Conservation (phyloP, 768 basidiomycete species). For the Hemileccinum impolitum region DNA sequence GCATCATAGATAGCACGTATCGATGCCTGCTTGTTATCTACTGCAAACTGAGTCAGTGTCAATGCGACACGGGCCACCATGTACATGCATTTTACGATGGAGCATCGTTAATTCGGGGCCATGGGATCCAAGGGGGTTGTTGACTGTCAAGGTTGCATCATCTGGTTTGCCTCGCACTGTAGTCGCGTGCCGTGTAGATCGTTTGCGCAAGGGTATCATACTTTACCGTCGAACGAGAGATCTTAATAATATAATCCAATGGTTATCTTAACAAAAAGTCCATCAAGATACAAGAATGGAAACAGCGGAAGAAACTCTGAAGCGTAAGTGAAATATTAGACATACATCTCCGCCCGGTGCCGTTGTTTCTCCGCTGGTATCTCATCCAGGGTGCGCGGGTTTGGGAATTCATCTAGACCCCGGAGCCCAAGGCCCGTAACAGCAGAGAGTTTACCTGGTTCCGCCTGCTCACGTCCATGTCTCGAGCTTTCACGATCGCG, state of each 20-base stretch:
- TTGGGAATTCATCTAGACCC: slow-evolving; percentile 18
- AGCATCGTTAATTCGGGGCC: too few species aligned
- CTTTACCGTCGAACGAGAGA: neutral
- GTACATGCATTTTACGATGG: too few species aligned
- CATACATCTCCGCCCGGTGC: neutral
- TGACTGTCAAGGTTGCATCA: too few species aligned
- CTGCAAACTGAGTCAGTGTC: too few species aligned
- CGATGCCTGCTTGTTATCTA: too few species aligned
- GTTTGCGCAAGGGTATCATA: neutral
- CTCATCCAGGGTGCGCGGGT: slow-evolving; percentile 13
- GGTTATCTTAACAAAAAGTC: neutral
- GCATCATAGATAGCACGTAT: too few species aligned
- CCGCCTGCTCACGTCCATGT: slow-evolving; percentile 2
- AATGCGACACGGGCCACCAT: too few species aligned
- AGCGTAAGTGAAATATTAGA: neutral
- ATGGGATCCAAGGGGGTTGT: too few species aligned
- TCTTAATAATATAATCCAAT: too few species aligned
- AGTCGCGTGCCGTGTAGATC: neutral
- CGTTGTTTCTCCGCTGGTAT: slow-evolving; percentile 9
- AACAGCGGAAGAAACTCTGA: too few species aligned
- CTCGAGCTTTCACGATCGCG: slow-evolving; percentile 5
- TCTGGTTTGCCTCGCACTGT: too few species aligned
- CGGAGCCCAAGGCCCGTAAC: slow-evolving; percentile 28
- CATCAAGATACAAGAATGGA: neutral
- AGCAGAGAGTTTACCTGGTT: slow-evolving; percentile 20